Evolutionary conservation across 2,329 filamentous ascomycete species (phyloP).

Genomic region (Claviceps spartinae): DNA sequence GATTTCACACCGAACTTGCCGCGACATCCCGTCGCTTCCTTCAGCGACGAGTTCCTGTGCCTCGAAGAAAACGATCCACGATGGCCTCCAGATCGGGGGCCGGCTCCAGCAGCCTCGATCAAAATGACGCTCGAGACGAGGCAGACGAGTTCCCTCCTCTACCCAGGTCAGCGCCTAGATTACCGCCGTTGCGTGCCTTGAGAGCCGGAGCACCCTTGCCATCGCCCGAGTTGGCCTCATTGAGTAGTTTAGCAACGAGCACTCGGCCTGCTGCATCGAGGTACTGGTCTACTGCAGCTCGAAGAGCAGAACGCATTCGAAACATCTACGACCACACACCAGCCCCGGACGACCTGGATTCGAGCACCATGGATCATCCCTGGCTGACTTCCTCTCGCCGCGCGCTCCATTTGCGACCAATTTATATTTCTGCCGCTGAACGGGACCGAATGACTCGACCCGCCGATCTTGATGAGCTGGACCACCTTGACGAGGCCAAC

Average conservation of each 20-base stretch:
- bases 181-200: constrained; percentile 20
- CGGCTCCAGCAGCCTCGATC: constrained; percentile 17
- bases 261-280: constrained; percentile 6
- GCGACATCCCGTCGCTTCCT: neutral
- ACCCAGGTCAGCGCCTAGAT: constrained; percentile 13
- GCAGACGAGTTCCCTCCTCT: constrained; percentile 20
- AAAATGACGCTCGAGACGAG: constrained; percentile 16
- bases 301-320: constrained; percentile 24
- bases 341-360: constrained; percentile 15
- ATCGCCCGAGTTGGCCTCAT: neutral
- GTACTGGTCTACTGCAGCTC: constrained; percentile 16
- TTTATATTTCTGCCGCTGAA: constrained; percentile 7
- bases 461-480: constrained; percentile 23
- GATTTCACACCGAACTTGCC: neutral
- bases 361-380: constrained; percentile 13
- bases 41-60: neutral
- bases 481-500: constrained; percentile 29
- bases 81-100: constrained; percentile 23
- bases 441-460: constrained; percentile 5
- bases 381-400: constrained; percentile 14
- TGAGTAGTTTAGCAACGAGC: neutral
- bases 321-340: constrained; percentile 18
- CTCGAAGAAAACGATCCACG: neutral
- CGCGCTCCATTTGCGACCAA: constrained; percentile 13
- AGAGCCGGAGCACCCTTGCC: constrained; percentile 10